These are phyloP conservation scores for Medicago arabica DNA, from an alignment of 306 rosid species.

Conservation along the genomic window DNA sequence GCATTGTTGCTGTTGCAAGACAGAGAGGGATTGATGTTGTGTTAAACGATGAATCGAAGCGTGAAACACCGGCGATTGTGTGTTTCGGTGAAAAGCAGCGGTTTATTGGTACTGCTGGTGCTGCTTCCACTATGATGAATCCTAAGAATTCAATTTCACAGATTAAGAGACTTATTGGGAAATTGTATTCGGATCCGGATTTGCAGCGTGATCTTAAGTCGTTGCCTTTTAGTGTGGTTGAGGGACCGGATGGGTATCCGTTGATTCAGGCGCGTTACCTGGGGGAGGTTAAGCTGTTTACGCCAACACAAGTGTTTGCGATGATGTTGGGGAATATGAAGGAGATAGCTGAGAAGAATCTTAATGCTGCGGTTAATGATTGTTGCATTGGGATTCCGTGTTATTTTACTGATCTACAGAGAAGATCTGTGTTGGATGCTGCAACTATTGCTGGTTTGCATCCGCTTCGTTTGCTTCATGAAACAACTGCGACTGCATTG, in stretches of 20 bases:
- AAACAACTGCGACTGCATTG: conserved; percentile 90
- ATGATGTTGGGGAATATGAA: conserved; percentile 84
- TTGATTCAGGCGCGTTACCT: conserved; percentile 72
- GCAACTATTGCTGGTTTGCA: conserved; percentile 90
- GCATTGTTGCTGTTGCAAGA: conserved; percentile 94
- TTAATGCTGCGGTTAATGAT: conserved; percentile 78
- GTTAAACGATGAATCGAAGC: conserved; percentile 93
- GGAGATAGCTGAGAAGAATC: conserved; percentile 76
- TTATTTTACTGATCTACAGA: conserved; percentile 90
- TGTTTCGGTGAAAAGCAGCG: conserved; percentile 97
- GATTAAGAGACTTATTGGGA: conserved; percentile 80
- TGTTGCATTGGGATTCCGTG: conserved; percentile 94
- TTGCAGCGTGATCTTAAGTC: conserved; percentile 78
- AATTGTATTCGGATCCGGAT: conserved; percentile 73
- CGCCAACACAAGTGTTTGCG: conserved; percentile 84
- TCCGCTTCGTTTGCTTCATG: conserved; percentile 90
- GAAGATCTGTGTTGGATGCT: conserved; percentile 89
- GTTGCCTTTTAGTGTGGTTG: conserved; percentile 65
- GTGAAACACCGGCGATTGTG: conserved; percentile 91
- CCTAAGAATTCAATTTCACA: conserved; percentile 87
- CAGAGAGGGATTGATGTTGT: conserved; percentile 97
- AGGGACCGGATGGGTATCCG: conserved; percentile 87
- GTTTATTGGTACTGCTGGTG: conserved; percentile 94
- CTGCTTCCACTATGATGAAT: conserved; percentile 93
- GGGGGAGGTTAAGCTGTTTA: conserved; percentile 70